Base-by-base conservation (phyloP, 2,329 filamentous ascomycete genomes). In the Monosporascus ibericus region DNA sequence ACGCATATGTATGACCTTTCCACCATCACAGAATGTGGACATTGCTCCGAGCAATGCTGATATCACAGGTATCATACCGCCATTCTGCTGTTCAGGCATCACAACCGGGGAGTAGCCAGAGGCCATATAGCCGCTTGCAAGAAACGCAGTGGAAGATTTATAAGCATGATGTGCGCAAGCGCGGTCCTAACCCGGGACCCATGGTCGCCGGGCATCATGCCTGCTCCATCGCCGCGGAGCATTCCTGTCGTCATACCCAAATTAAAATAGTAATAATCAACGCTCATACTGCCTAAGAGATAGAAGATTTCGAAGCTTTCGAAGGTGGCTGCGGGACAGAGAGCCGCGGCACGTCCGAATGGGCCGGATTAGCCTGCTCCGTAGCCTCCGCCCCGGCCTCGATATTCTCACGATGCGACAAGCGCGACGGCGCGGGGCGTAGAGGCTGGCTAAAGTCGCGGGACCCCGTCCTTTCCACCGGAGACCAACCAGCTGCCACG, bases 401-500 rank as follows among this genome's bases (percentile, higher is more conserved):
- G 49, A 56, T 62, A 37, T 63, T 61, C n/a, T 68, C 64, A 14
- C 63, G 58, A 20, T 55, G 61, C 3, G 60, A 61, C 25, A 68
- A 58, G 17, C 63, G 66, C 24, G 66, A 66, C 15, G 66, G 64
- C 14, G 63, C 55, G 27, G 66, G 61, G 15, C 65, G 65, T 40
- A 64, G 67, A 49, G 66, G 64, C 50, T 67, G 65, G 18, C 61
- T 63, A 50, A 72, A 72, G 48, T 71, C 70, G 27, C 67, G 63
- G 6, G 65, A 62, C 48, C 69, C 70, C 18, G 60, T 64, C 48
- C 68, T 71, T 54, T 85, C 84, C 51, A 84, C 79, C 1, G 88
- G 88, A 47, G 86, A 88, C 87, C 87, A 92, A 30, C 85, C 86
- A 15, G 84, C 87, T 36, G 84, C 87, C 36, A 92, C 81, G 63